These are phyloP conservation scores for Geranium brycei DNA, from an alignment of 345 rosid species.

Conservation along the genomic window DNA sequence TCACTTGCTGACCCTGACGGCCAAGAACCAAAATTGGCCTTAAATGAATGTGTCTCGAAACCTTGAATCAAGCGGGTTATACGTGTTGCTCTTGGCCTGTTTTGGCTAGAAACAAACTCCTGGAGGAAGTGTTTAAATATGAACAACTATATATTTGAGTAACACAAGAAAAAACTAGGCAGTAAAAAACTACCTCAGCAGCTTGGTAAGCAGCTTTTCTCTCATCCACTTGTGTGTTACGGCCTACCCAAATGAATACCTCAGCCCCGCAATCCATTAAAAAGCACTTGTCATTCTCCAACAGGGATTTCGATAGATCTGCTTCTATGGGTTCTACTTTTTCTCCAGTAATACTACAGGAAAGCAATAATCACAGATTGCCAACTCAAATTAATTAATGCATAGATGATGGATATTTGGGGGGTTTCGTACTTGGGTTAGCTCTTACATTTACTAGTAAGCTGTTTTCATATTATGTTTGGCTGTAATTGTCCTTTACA, in stretches of 20 bases:
- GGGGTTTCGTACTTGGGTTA: too few species aligned
- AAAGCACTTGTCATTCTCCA: conserved; percentile 79
- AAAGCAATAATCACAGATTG: conserved; percentile 10
- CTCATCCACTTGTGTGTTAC: conserved; percentile 90
- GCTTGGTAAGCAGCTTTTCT: conserved; percentile 76
- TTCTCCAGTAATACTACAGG: conserved; percentile 51
- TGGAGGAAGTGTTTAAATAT: conserved; percentile 26
- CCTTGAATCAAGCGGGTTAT: conserved; percentile 81
- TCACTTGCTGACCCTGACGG: conserved; percentile 72
- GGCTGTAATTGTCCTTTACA: too few species aligned
- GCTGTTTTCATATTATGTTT: too few species aligned
- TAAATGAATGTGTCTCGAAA: conserved; percentile 80
- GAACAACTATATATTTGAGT: conserved; percentile 11
- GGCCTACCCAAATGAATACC: conserved; percentile 95
- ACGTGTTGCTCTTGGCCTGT: conserved; percentile 74
- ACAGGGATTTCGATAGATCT: conserved; percentile 56
- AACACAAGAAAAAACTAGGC: conserved; percentile 10
- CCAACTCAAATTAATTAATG: not conserved
- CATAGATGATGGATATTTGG: not conserved
- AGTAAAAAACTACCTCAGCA: conserved; percentile 54
- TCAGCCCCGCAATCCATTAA: conserved; percentile 75
- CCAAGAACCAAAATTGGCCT: conserved; percentile 90
- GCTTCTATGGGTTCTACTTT: conserved; percentile 51
- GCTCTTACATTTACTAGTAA: too few species aligned
- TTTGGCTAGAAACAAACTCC: conserved; percentile 67